Evolutionary conservation across 306 rosid species (phyloP), one percentile per base, ranked within the genome.

Genomic region (Quercus variabilis): DNA sequence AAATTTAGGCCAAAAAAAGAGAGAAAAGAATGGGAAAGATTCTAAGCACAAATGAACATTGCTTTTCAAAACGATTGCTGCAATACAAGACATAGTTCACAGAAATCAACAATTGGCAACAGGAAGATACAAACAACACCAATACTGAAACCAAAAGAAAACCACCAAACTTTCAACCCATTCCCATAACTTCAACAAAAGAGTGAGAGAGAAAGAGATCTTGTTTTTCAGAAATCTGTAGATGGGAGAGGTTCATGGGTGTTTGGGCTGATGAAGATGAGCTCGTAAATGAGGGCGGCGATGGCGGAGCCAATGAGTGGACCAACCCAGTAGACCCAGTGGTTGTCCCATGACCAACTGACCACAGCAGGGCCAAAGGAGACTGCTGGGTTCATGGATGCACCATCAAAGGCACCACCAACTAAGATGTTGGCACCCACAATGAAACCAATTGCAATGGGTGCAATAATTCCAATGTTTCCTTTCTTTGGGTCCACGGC

Each of bases 341-440:
- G 97, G 83, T 82, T 81, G 17, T 54, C 74, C 95, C 97, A 92
- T 0, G 91, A 76, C 91, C 97, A 86, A 78, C 93, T 88, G 71
- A 90, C 93, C 15, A 92, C 95, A n/a, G 95, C 95, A 0, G 97
- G 95, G 11, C 97, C 95, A 63, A 92, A 92, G 28, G 97, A 90
- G 5, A 90, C 97, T 15, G 97, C 92, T 5, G 95, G 95, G 92
- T 92, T 90, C 97, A 90, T 90, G 69, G 97, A 92, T 15, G 91
- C 97, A 35, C 97, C 97, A 9, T 89, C 93, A 43, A 92, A 92
- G 55, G 97, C 95, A 76, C 97, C 95, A 35, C 93, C 97, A 65
- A 88, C 92, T 76, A 92, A 84, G 83, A 92, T 89, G 88, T 92
- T 92, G 13, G 95, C 95, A 15, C 91, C 97, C 57, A 92, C 97